Evolutionary conservation across 768 basidiomycete genomes (phyloP), one percentile per base, ranked within the genome.

Genomic region (Tylopilus rubrobrunneus): DNA sequence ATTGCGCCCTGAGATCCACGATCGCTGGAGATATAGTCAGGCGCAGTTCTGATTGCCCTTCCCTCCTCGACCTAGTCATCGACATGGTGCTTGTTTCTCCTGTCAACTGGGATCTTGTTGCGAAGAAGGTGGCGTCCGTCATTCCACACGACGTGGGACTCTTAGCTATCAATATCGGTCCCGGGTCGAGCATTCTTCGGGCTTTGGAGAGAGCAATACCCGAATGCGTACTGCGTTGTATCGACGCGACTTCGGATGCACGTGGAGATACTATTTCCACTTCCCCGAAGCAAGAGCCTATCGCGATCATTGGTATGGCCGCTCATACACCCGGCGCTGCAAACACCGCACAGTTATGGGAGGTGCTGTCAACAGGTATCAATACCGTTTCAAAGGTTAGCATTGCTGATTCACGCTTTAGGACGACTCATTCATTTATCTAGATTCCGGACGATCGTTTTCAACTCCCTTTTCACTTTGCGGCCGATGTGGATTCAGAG

Each of bases 251-350:
- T 10, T 56, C 43, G 25, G 61, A 57, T 25, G 23, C 39, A 19
- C 29, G 46, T 6, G 54, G 44, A 25, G 58, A 45, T n/a, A 46
- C 53, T 10, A 14, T 12, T 31, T 34, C 48, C 8, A 14, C 39
- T 9, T 48, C 37, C 21, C 51, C 53, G 6, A 72, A 71, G 39
- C 75, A 76, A 56, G 76, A 81, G 44, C 77, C 82, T 4, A 80
- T 89, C 45, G 88, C 87, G 0, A 80, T 89, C 52, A 72, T 88
- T 45, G 88, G 87, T 9, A 87, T 88, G 85, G 82, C 85, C 1
- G 74, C 82, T 40, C 79, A 71, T 36, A 64, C 77, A 23, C 78
- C 78, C 0, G 81, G 84, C 3, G 84, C 85, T 3, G 58, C 69
- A 1, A 73, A 76, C 59, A 58, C 69, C 4, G 65, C 69, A 7